phyloP scores from a whole-genome alignment of 2,329 filamentous ascomycete species.

The Mollisia scopiformis region DNA sequence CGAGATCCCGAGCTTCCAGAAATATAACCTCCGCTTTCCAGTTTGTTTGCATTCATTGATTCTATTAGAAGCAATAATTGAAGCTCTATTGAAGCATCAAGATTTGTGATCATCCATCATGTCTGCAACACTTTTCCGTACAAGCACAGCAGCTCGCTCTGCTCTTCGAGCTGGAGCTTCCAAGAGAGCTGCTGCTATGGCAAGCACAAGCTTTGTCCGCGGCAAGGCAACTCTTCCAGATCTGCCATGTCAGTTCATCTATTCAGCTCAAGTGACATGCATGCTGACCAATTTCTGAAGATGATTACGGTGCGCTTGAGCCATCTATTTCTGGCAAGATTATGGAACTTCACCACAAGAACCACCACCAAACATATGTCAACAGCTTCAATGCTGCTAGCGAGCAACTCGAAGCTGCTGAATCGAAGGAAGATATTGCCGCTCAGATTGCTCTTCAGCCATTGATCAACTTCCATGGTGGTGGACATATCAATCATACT shows the following conservation, averaged over 20 bases:
- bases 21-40: conserved; percentile 2
- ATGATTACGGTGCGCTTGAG: conserved; percentile 97
- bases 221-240: conserved; percentile 94
- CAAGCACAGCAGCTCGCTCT: conserved; percentile 67
- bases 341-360: conserved; percentile 95
- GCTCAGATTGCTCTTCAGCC: conserved; percentile 57
- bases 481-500: conserved; percentile 68
- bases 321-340: conserved; percentile 82
- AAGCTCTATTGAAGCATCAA: conserved; percentile 12
- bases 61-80: conserved; percentile 9
- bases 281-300: conserved; percentile 47
- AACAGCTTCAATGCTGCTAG: conserved; percentile 82
- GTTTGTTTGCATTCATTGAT: conserved; percentile 6
- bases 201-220: conserved; percentile 76
- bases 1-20: conserved; percentile 3
- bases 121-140: conserved; percentile 77
- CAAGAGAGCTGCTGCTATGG: conserved; percentile 65
- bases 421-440: conserved; percentile 53
- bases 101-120: conserved; percentile 49
- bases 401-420: conserved; percentile 68
- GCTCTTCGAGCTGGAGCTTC: conserved; percentile 70
- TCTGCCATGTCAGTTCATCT: conserved; percentile 64
- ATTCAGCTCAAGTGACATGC: not conserved
- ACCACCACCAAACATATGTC: conserved; percentile 94
- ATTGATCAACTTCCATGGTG: conserved; percentile 68